These are phyloP conservation scores for Lichtheimia hyalospora DNA, from an alignment of 371 early-diverging fungal species.

Conservation along the genomic window DNA sequence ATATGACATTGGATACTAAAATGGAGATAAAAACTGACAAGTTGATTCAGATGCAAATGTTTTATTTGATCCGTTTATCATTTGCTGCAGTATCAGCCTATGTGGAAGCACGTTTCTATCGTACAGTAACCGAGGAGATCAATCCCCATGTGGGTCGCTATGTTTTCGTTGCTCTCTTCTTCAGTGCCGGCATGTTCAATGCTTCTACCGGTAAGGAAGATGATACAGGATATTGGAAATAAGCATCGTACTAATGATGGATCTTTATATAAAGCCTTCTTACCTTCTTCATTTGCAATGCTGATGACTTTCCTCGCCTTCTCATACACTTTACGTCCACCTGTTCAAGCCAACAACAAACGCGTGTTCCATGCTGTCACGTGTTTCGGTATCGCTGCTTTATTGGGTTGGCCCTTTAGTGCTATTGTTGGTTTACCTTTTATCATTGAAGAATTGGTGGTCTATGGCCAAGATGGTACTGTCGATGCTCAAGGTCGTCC, in stretches of 20 bases:
- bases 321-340: constrained; percentile 60
- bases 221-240: background rate
- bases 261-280: constrained; percentile 56
- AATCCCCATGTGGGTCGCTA: constrained; percentile 71
- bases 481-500: constrained; percentile 26
- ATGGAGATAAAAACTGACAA: background rate
- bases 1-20: background rate
- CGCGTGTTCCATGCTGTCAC: constrained; percentile 56
- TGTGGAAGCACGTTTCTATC: constrained; percentile 76
- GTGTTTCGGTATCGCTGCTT: constrained; percentile 69
- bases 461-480: constrained; percentile 47
- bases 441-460: constrained; percentile 69
- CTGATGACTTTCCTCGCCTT: constrained; percentile 75
- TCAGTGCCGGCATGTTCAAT: constrained; percentile 87
- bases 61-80: constrained; percentile 68
- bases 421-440: constrained; percentile 78
- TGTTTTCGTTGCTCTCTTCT: constrained; percentile 59
- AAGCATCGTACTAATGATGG: background rate
- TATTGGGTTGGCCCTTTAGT: constrained; percentile 91
- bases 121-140: constrained; percentile 61
- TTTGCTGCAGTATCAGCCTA: constrained; percentile 66
- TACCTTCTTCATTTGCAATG: constrained; percentile 95
- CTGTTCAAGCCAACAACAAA: constrained; percentile 42
- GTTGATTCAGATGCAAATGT: constrained; percentile 63
- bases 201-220: constrained; percentile 63